Conservation (phyloP, 768 basidiomycete genomes). For the Rhizopogon vulgaris region DNA sequence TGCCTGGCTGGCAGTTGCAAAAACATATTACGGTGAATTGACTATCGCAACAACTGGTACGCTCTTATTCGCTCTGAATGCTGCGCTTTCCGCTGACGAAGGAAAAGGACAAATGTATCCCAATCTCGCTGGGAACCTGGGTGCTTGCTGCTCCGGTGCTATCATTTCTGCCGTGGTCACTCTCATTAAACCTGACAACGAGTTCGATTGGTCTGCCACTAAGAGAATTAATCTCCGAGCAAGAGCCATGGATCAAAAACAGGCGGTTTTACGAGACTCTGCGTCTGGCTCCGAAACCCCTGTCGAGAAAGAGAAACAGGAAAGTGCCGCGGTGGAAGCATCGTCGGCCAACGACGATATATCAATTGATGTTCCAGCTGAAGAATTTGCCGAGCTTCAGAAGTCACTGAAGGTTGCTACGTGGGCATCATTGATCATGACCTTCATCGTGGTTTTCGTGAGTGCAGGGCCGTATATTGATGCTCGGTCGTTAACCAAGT, state of each 20-base stretch:
- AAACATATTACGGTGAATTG: slow-evolving; percentile 12
- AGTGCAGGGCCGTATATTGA: neutral
- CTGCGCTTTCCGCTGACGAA: neutral
- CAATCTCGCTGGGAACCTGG: slow-evolving; percentile 12
- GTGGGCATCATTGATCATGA: slow-evolving; percentile 10
- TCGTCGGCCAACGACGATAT: slow-evolving; percentile 3
- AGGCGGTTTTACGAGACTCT: neutral
- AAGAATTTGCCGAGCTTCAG: slow-evolving; percentile 4
- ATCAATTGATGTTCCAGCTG: neutral
- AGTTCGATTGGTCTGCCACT: slow-evolving; percentile 14
- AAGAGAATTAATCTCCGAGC: slow-evolving; percentile 11
- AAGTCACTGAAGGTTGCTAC: slow-evolving; percentile 10
- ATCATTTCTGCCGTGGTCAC: slow-evolving; percentile 11
- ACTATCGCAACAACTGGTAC: slow-evolving; percentile 11
- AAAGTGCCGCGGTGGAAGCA: neutral
- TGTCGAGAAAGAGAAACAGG: slow-evolving; percentile 10
- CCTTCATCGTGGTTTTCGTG: slow-evolving; percentile 12
- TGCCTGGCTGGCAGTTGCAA: slow-evolving; percentile 36
- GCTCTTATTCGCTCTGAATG: neutral
- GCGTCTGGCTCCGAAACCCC: slow-evolving; percentile 3
- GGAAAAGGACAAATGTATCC: slow-evolving; percentile 10
- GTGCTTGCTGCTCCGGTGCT: slow-evolving; percentile 11
- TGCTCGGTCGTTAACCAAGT: neutral
- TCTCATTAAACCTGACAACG: slow-evolving; percentile 14
- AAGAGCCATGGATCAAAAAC: slow-evolving; percentile 6